Conservation (phyloP, 148 eudicot species). For the Agrostemma githago region DNA sequence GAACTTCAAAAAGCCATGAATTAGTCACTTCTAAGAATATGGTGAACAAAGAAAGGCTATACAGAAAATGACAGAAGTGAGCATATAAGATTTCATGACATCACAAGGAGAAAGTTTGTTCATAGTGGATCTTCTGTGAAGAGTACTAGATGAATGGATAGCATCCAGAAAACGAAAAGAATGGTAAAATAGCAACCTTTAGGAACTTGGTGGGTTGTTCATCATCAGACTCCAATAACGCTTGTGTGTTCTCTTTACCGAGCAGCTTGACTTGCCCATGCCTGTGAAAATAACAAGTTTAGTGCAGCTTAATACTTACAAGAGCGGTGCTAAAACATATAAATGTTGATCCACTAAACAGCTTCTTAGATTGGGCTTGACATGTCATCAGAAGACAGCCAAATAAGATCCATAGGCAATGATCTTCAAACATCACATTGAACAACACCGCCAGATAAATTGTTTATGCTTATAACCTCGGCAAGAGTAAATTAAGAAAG, state of each 20-base stretch:
- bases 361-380: not conserved
- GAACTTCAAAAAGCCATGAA: conserved; percentile 47
- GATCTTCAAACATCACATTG: not conserved
- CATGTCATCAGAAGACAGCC: conserved; percentile 1
- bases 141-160: not conserved
- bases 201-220: conserved; percentile 68
- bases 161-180: not conserved
- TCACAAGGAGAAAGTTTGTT: not conserved
- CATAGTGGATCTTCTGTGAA: not conserved
- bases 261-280: conserved; percentile 76
- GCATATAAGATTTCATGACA: not conserved
- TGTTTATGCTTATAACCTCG: not conserved
- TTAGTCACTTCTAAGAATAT: not conserved
- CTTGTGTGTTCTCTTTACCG: conserved; percentile 73
- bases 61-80: conserved; percentile 1
- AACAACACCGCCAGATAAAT: not conserved
- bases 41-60: not conserved
- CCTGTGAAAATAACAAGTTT: conserved; percentile 30
- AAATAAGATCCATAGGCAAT: conserved; percentile 10
- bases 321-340: not conserved
- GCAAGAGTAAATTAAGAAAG: not conserved
- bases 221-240: conserved; percentile 60
- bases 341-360: not conserved
- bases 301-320: not conserved
- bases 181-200: conserved; percentile 37